phyloP scores from a whole-genome alignment of 768 basidiomycete species.

The Suillus variegatus region DNA sequence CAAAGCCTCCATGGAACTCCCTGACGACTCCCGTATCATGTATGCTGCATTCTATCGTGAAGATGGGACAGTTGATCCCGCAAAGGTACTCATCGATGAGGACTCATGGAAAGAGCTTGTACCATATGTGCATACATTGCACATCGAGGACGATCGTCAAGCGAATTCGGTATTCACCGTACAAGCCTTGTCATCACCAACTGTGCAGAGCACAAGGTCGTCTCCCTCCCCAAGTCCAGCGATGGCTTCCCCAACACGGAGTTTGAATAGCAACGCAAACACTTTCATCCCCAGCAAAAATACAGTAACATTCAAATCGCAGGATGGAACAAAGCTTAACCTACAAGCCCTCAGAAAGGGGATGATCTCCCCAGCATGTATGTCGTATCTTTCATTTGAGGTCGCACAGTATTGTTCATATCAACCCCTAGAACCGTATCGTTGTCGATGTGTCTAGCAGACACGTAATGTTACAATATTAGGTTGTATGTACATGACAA shows the following conservation, averaged over 20 bases:
- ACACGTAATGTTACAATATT: background rate
- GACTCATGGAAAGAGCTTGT: slow-evolving; percentile 35
- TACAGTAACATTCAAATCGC: slow-evolving; percentile 23
- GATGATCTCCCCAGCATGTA: slow-evolving; percentile 28
- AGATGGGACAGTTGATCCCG: slow-evolving; percentile 29
- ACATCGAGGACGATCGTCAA: slow-evolving; percentile 31
- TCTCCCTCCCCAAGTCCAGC: slow-evolving; percentile 6
- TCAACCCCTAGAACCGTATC: background rate
- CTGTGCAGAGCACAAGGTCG: background rate
- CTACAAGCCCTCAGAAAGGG: slow-evolving; percentile 20
- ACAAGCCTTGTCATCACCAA: slow-evolving; percentile 12
- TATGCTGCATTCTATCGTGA: slow-evolving; percentile 32
- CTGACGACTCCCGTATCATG: slow-evolving; percentile 20
- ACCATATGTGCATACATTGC: slow-evolving; percentile 31
- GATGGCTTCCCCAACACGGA: slow-evolving; percentile 9
- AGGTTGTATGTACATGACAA: background rate
- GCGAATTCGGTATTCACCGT: slow-evolving; percentile 4
- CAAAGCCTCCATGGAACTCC: slow-evolving; percentile 23
- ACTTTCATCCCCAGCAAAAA: slow-evolving; percentile 24
- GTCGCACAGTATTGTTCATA: background rate
- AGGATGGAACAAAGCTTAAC: slow-evolving; percentile 18
- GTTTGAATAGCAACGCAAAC: slow-evolving; percentile 25
- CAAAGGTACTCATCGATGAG: slow-evolving; percentile 27
- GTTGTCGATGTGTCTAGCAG: background rate
- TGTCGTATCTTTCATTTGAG: slow-evolving; percentile 3